These are phyloP conservation scores for Globisporangium nunn DNA, from an alignment of 352 stramenopile genomes.

Conservation along the genomic window DNA sequence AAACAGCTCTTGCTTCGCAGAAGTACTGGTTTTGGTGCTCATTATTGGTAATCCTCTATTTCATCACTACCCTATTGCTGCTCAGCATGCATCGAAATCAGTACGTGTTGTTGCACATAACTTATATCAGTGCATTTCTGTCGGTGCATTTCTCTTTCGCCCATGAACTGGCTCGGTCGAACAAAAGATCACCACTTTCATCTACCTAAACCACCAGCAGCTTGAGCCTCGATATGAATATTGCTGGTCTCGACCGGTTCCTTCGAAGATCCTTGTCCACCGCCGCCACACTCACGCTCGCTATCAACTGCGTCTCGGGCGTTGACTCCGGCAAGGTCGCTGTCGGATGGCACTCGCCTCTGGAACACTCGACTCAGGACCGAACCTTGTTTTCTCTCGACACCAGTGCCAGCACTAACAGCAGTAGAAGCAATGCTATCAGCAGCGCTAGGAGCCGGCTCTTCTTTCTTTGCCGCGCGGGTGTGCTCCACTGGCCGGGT, in stretches of 20 bases:
- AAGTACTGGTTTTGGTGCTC: no score
- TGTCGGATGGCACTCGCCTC: not conserved
- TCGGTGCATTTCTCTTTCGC: not conserved
- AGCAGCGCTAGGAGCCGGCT: not conserved
- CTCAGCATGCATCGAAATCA: not conserved
- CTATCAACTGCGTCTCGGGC: not conserved
- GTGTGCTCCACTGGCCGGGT: not conserved
- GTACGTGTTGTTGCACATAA: not conserved
- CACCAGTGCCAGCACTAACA: not conserved
- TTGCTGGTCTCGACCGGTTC: not conserved
- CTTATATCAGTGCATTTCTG: not conserved
- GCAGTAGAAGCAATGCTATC: not conserved
- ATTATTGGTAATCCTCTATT: not conserved
- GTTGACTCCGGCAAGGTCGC: not conserved
- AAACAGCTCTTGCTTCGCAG: no score
- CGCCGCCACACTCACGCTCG: not conserved
- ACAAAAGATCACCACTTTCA: no score
- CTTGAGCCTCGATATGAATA: not conserved
- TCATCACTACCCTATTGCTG: not conserved
- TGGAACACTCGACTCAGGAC: constrained; percentile 26
- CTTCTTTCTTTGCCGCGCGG: not conserved
- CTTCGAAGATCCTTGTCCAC: not conserved
- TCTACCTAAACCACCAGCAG: not conserved
- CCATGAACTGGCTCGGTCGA: not conserved
- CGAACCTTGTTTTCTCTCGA: constrained; percentile 12